phyloP scores from a whole-genome alignment of 495 filamentous ascomycete genomes.

The Articulospora tetracladia region DNA sequence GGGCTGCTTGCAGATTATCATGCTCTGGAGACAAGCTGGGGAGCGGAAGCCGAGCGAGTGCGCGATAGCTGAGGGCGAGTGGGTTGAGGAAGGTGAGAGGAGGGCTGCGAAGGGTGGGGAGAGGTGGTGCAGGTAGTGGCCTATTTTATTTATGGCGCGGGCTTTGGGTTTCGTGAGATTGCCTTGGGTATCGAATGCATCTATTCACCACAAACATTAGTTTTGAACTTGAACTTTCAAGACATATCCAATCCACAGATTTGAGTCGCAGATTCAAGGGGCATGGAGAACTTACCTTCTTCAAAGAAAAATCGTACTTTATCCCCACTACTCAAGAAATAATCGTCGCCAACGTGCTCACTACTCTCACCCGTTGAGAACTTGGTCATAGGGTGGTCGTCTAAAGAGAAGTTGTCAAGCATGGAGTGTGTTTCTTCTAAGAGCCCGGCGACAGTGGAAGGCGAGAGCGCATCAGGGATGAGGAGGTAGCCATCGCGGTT shows the following conservation, averaged over 20 bases:
- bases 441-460: constrained; percentile 59
- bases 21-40: constrained; percentile 76
- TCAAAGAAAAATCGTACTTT: constrained; percentile 98
- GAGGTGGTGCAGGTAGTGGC: constrained; percentile 79
- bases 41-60: constrained; percentile 66
- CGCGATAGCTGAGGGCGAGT: constrained; percentile 55
- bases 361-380: constrained; percentile 78
- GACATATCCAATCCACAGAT: neutral
- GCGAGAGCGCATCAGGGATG: constrained; percentile 71
- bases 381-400: constrained; percentile 83
- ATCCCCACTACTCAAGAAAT: constrained; percentile 86
- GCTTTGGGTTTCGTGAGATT: constrained; percentile 70
- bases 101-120: constrained; percentile 66
- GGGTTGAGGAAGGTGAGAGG: constrained; percentile 37
- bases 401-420: constrained; percentile 69
- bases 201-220: constrained; percentile 25
- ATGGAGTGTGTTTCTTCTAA: constrained; percentile 69
- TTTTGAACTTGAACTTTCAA: neutral
- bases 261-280: neutral
- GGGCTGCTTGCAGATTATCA: constrained; percentile 98
- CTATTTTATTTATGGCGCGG: constrained; percentile 92
- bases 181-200: constrained; percentile 60
- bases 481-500: constrained; percentile 84
- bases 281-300: constrained; percentile 46
- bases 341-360: constrained; percentile 87